Conservation (phyloP, 176 grass and related monocot genomes). For the Oryza brachyantha region DNA sequence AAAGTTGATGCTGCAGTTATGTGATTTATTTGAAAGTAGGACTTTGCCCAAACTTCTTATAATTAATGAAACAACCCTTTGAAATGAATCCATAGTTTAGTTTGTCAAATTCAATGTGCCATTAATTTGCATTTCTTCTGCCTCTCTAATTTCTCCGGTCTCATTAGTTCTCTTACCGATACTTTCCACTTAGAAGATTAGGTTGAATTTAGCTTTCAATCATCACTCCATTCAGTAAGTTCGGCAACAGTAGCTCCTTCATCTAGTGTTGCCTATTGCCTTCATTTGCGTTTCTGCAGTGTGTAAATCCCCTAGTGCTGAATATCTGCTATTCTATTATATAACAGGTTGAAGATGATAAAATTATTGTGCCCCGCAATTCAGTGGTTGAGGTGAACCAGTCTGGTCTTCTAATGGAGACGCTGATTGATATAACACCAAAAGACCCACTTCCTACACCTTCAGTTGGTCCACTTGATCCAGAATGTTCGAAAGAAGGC, state of each 20-base stretch:
- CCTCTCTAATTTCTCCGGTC: not conserved
- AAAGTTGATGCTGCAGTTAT: not conserved
- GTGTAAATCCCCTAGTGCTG: not conserved
- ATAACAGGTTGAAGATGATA: conserved; percentile 85
- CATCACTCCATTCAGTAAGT: not conserved
- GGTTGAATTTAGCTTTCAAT: not conserved
- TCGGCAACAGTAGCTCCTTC: not conserved
- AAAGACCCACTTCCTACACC: conserved; percentile 77
- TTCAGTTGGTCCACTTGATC: conserved; percentile 69
- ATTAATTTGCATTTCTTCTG: conserved; percentile 5
- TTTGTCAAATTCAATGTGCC: not conserved
- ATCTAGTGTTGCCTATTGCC: not conserved
- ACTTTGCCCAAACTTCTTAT: not conserved
- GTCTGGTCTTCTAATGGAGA: conserved; percentile 98
- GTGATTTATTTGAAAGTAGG: not conserved
- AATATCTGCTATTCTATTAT: conserved; percentile 4
- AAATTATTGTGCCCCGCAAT: conserved; percentile 86
- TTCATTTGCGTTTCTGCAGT: not conserved
- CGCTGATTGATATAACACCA: conserved; percentile 87
- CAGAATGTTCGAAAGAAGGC: conserved; percentile 70
- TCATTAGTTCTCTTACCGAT: not conserved
- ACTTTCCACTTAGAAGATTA: not conserved
- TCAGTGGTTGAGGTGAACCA: conserved; percentile 91
- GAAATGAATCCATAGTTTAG: not conserved
- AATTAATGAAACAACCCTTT: not conserved